Base-by-base conservation (phyloP, 805 yeast genomes). In the Barnettozyma sp. region DNA sequence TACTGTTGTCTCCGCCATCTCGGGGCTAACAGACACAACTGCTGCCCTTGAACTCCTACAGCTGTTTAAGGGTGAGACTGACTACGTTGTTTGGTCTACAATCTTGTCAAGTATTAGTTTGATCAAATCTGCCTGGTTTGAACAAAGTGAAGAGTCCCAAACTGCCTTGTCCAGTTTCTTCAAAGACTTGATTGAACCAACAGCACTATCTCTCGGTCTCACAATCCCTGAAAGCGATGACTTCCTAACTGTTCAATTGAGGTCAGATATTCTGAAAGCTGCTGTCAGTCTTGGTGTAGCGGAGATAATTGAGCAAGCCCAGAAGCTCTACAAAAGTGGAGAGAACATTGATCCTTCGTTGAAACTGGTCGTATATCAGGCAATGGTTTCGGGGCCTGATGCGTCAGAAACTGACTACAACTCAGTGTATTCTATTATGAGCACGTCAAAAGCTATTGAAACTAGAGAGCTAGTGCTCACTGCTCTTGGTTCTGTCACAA, bases 291-390 rank as follows among this genome's bases (percentile, higher is more conserved):
- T 74, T 20, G 73, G 67, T 38, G 68, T 74, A 43, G 55, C 67
- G 30, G 64, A 61, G 13, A 70, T 70, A 33, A 66, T 60, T 21
- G 50, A 58, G 17, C 69, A 64, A 34, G 70, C 74, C 19, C 46
- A 65, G 38, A 57, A 58, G 7, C 58, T 65, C 14, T 80, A 62
- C 45, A 60, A 66, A 26, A 61, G 63, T 3, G 88, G 88, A 39
- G 81, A 80, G 51, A 63, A 68, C 38, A 57, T 68, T 30, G 83
- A 83, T 30, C 70, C 86, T 43, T 74, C 84, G 52, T 80, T 94
- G 36, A 78, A 82, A 62, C 59, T 81, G 44, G 71, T 82, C 53
- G 68, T 69, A 6, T 53, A 78, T 15, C 74, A 83, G n/a, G 81
- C 82, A 56, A 61, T 60, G 38, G 62, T 76, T n/a, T 82, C 72